These are phyloP conservation scores for Claviceps quebecensis DNA, from an alignment of 2,329 filamentous ascomycete genomes.

Conservation along the genomic window DNA sequence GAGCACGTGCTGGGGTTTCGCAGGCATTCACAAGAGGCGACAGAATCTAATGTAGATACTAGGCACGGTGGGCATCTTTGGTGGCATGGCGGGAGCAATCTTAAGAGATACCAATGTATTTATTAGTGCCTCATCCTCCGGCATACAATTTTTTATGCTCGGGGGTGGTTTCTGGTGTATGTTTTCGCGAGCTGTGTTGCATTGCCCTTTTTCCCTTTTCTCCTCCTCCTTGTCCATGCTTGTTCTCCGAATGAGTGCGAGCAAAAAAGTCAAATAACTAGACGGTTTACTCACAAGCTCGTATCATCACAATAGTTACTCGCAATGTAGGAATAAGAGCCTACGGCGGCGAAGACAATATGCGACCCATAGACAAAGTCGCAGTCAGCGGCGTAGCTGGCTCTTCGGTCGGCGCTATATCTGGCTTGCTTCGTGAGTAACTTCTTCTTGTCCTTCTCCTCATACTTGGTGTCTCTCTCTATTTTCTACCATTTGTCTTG, in stretches of 20 bases:
- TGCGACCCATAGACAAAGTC: slow-evolving; percentile 44
- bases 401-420: slow-evolving; percentile 50
- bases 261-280: too few relatives aligned
- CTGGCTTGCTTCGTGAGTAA: slow-evolving; percentile 37
- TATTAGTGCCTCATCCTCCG: slow-evolving; percentile 57
- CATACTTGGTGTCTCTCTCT: not conserved
- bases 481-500: not conserved
- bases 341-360: slow-evolving; percentile 35
- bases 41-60: slow-evolving; percentile 6
- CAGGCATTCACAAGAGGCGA: not conserved
- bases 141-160: slow-evolving; percentile 69
- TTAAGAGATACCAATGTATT: slow-evolving; percentile 52
- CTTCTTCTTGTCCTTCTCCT: not conserved
- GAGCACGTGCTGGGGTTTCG: not conserved
- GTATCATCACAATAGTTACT: slow-evolving; percentile 26
- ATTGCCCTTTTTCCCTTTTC: not conserved
- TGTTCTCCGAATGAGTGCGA: too few relatives aligned
- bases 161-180: slow-evolving; percentile 65
- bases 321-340: slow-evolving; percentile 31
- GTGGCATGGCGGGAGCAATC: slow-evolving; percentile 58
- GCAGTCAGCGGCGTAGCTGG: slow-evolving; percentile 59
- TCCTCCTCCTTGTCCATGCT: too few relatives aligned
- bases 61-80: slow-evolving; percentile 48
- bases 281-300: not conserved
- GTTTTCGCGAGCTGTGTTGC: slow-evolving; percentile 12